These are phyloP conservation scores for Aspergillus sp. DNA, from an alignment of 2,329 filamentous ascomycete species.

Conservation along the genomic window DNA sequence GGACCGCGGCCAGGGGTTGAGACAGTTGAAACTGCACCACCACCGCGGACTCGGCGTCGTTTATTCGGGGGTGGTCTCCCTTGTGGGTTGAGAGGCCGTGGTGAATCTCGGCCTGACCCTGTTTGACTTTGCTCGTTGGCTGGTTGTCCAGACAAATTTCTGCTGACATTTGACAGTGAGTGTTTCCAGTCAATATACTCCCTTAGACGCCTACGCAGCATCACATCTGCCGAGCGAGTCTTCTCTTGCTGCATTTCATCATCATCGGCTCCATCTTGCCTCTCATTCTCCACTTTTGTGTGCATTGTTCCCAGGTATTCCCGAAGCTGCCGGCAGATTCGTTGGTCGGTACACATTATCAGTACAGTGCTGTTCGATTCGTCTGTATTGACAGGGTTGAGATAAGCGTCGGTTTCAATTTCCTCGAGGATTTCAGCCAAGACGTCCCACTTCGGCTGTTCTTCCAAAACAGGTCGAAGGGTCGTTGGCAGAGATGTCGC, in stretches of 20 bases:
- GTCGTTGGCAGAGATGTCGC: slow-evolving; percentile 61
- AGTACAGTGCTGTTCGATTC: slow-evolving; percentile 90
- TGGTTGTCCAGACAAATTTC: slow-evolving; percentile 41
- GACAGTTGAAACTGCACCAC: slow-evolving; percentile 61
- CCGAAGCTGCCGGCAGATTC: slow-evolving; percentile 83
- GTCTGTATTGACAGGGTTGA: slow-evolving; percentile 75
- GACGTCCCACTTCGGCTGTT: slow-evolving; percentile 90
- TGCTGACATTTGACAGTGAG: slow-evolving; percentile 82
- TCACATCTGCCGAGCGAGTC: slow-evolving; percentile 75
- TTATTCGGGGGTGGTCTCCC: slow-evolving; percentile 79
- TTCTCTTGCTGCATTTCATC: slow-evolving; percentile 59
- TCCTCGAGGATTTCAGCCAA: slow-evolving; percentile 90
- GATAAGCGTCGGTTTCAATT: slow-evolving; percentile 87
- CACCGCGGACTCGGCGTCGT: slow-evolving; percentile 80
- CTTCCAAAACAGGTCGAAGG: slow-evolving; percentile 81
- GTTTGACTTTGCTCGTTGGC: slow-evolving; percentile 28
- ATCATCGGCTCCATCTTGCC: slow-evolving; percentile 50
- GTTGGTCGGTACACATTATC: slow-evolving; percentile 91
- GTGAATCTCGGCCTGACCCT: slow-evolving; percentile 28
- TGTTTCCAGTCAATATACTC: slow-evolving; percentile 90
- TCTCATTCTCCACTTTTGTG: slow-evolving; percentile 55
- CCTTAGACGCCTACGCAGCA: slow-evolving; percentile 87
- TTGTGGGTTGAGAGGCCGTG: slow-evolving; percentile 36
- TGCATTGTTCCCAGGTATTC: slow-evolving; percentile 94
- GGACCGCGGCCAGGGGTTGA: slow-evolving; percentile 63